Evolutionary conservation across 164 flowering plant species (phyloP).

Genomic region (Sedum album): DNA sequence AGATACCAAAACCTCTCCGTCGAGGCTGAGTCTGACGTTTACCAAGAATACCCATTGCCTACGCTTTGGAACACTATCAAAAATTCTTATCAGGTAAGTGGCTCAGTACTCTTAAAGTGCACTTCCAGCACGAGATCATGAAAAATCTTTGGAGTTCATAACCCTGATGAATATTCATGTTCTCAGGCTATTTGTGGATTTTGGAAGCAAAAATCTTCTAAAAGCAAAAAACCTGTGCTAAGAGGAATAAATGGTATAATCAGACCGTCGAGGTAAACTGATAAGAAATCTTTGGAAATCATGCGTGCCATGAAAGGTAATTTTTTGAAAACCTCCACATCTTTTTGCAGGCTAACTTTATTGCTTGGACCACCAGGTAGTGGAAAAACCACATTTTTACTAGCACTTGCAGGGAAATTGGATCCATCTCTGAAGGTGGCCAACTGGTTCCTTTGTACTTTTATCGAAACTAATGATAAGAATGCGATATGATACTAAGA

Average conservation of each 20-base stretch:
- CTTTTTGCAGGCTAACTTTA: conserved; percentile 16
- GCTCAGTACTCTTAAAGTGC: background rate
- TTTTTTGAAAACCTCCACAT: background rate
- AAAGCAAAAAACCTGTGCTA: conserved; percentile 7
- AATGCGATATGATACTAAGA: no score
- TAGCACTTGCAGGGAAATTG: conserved; percentile 21
- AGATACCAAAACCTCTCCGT: conserved; percentile 21
- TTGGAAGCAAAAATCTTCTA: background rate
- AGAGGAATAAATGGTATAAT: conserved; percentile 16
- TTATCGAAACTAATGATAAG: no score
- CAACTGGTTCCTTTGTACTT: background rate
- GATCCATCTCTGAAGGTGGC: conserved; percentile 17
- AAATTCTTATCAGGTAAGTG: conserved; percentile 15
- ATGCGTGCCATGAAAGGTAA: background rate
- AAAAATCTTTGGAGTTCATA: no score
- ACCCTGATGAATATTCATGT: no score
- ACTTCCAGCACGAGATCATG: background rate
- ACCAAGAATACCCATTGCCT: conserved; percentile 21
- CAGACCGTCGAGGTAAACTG: conserved; percentile 15
- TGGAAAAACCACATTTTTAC: conserved; percentile 22
- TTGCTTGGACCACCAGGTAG: conserved; percentile 26
- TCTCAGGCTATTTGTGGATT: background rate
- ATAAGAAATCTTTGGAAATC: background rate
- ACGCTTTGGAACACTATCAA: conserved; percentile 28
- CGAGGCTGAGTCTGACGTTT: conserved; percentile 27